Evolutionary conservation across 352 stramenopile genomes (phyloP).

Genomic region (Pythium periplocum): DNA sequence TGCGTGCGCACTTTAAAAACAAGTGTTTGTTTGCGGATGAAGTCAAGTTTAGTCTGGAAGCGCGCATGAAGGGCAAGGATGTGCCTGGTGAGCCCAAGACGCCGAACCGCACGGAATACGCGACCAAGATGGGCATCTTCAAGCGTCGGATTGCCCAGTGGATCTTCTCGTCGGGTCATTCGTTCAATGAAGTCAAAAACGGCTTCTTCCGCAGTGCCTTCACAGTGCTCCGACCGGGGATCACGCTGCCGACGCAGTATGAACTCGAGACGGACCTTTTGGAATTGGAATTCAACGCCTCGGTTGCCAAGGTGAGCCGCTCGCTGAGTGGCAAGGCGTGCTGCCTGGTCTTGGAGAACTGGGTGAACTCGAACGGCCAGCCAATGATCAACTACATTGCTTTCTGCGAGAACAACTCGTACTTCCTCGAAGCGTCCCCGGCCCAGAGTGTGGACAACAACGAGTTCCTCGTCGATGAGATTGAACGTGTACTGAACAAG

Average conservation of each 20-base stretch:
- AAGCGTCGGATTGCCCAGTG: constrained; percentile 62
- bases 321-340: constrained; percentile 40
- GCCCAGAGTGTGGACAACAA: constrained; percentile 8
- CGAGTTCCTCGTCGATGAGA: constrained; percentile 33
- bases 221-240: constrained; percentile 31
- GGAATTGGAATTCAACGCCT: constrained; percentile 41
- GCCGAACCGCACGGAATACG: constrained; percentile 21
- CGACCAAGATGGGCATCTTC: constrained; percentile 48
- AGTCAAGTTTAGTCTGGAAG: constrained; percentile 4
- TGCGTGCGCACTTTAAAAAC: constrained; percentile 64
- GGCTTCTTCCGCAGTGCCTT: constrained; percentile 38
- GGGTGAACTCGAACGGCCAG: constrained; percentile 33
- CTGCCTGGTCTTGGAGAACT: constrained; percentile 56
- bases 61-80: constrained; percentile 5
- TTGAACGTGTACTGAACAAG: constrained; percentile 43
- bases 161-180: constrained; percentile 53
- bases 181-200: constrained; percentile 42
- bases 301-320: constrained; percentile 35
- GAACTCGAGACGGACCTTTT: constrained; percentile 66
- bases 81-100: constrained; percentile 5
- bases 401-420: constrained; percentile 26
- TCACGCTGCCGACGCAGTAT: constrained; percentile 33
- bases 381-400: constrained; percentile 40
- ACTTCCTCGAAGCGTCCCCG: constrained; percentile 36
- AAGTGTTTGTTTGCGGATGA: constrained; percentile 34